phyloP scores from a whole-genome alignment of 257 asterid genomes.

The Solanum etuberosum region DNA sequence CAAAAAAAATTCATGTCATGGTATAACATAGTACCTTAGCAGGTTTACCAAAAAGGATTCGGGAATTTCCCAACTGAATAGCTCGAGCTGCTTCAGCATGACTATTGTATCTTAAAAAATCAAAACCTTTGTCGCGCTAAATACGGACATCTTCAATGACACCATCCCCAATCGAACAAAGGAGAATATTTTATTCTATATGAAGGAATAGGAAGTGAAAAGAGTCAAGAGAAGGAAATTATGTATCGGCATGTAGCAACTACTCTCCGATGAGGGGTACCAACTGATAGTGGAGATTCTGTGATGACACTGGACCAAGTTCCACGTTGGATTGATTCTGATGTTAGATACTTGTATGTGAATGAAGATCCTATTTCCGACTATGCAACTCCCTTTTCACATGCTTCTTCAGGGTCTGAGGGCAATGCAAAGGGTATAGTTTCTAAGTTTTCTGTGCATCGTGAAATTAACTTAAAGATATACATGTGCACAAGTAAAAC shows the following conservation, averaged over 20 bases:
- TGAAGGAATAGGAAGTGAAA: conserved; percentile 8
- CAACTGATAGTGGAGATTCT: conserved; percentile 61
- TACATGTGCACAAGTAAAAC: conserved; percentile 34
- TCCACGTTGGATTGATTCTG: conserved; percentile 76
- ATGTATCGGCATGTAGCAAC: conserved; percentile 52
- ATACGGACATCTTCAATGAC: too few relatives aligned
- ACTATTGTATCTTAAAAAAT: too few relatives aligned
- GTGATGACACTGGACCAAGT: conserved; percentile 73
- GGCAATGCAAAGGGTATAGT: too few relatives aligned
- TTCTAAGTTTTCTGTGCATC: conserved; percentile 69
- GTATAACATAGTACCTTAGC: too few relatives aligned
- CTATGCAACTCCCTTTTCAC: conserved; percentile 62
- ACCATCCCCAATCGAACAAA: neutral
- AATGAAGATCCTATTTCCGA: conserved; percentile 50
- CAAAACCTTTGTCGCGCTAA: too few relatives aligned
- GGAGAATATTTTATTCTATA: neutral
- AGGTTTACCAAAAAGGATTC: too few relatives aligned
- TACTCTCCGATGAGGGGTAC: conserved; percentile 53
- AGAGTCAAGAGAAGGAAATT: conserved; percentile 12
- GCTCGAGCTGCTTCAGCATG: too few relatives aligned
- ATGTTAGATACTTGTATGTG: conserved; percentile 48
- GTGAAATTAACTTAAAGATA: conserved; percentile 62
- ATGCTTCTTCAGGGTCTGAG: too few relatives aligned
- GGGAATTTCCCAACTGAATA: too few relatives aligned
- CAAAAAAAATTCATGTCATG: too few relatives aligned